These are phyloP conservation scores for Entomortierella chlamydospora DNA, from an alignment of 192 early-diverging fungal genomes.

Conservation along the genomic window DNA sequence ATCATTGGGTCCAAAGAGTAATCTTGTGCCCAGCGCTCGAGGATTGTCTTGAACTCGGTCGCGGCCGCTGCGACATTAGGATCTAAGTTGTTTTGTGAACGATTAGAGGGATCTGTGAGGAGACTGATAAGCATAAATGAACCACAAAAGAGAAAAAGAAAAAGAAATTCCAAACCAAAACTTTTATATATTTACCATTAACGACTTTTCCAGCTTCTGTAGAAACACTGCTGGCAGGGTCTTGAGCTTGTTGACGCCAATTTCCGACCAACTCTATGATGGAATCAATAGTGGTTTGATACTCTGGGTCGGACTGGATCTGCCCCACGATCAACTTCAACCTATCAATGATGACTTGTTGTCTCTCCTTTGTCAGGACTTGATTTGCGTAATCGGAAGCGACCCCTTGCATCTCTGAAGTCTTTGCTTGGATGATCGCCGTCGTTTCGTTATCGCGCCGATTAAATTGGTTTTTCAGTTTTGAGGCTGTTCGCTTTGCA, in stretches of 20 bases:
- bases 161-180: too few relatives aligned
- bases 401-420: conserved; percentile 20
- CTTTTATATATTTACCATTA: too few relatives aligned
- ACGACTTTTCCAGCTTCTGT: conserved; percentile 20
- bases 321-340: conserved; percentile 44
- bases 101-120: neutral
- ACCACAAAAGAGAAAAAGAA: neutral
- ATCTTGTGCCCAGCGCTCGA: conserved; percentile 59
- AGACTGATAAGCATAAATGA: neutral
- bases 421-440: too few relatives aligned
- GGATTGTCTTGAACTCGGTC: conserved; percentile 52
- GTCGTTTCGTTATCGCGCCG: too few relatives aligned
- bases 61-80: conserved; percentile 37
- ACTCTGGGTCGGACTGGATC: conserved; percentile 55
- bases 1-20: conserved; percentile 52
- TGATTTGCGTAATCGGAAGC: conserved; percentile 26
- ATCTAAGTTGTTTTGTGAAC: neutral
- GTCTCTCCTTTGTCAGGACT: conserved; percentile 46
- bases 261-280: conserved; percentile 35
- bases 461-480: too few relatives aligned
- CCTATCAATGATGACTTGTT: conserved; percentile 37
- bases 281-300: conserved; percentile 53
- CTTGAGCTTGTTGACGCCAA: conserved; percentile 40
- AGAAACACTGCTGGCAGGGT: conserved; percentile 4
- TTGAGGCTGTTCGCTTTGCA: too few relatives aligned